Evolutionary conservation across 805 yeast genomes (phyloP).

Genomic region (Naumovozyma castellii): DNA sequence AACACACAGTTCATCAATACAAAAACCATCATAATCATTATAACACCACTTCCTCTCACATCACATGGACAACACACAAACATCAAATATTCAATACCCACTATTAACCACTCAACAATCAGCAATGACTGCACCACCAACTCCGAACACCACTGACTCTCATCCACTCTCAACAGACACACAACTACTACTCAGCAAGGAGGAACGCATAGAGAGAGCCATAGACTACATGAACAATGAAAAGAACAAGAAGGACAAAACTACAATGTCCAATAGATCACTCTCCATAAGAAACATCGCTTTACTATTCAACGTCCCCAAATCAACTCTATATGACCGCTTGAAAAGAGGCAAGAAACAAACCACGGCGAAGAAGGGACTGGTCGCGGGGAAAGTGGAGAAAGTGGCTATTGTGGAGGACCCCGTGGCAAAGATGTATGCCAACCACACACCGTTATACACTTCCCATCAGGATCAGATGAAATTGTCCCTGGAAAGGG

Average conservation of each 20-base stretch:
- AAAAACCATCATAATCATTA: too few relatives aligned
- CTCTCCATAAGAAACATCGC: conserved; percentile 16
- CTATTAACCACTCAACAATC: background rate
- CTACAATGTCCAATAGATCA: too few relatives aligned
- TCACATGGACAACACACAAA: too few relatives aligned
- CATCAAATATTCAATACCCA: background rate
- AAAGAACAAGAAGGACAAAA: conserved; percentile 5
- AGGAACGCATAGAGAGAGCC: conserved; percentile 20
- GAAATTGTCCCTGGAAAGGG: conserved; percentile 18
- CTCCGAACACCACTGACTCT: background rate
- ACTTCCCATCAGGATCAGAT: conserved; percentile 19
- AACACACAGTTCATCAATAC: too few relatives aligned
- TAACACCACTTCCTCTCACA: too few relatives aligned
- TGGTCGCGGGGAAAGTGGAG: background rate
- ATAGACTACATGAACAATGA: conserved; percentile 16
- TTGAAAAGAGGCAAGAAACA: conserved; percentile 4
- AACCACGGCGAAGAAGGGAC: background rate
- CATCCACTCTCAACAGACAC: too few relatives aligned
- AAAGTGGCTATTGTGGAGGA: background rate
- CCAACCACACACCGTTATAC: background rate
- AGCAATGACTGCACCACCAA: background rate
- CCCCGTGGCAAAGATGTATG: background rate
- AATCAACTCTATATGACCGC: conserved; percentile 23
- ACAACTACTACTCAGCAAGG: too few relatives aligned
- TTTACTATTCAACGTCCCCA: conserved; percentile 19